Evolutionary conservation across 2,329 filamentous ascomycete species (phyloP).

Genomic region (Nemania bipapillata): DNA sequence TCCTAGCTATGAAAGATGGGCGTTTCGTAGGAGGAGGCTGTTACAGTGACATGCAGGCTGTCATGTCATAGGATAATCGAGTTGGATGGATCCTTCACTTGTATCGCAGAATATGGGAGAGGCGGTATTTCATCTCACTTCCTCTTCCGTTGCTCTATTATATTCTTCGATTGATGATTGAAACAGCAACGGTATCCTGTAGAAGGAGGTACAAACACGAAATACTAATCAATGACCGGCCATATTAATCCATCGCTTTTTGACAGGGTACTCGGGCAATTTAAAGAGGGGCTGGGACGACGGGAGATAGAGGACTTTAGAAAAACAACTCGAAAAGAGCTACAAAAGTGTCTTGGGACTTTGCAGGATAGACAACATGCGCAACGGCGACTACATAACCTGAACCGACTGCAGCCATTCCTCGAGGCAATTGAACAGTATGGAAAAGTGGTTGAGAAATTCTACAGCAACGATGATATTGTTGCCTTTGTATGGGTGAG

Average conservation of each 20-base stretch:
- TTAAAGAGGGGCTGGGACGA: constrained; percentile 5
- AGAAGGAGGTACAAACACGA: neutral
- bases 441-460: neutral
- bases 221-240: neutral
- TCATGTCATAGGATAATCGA: no score
- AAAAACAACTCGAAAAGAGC: neutral
- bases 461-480: neutral
- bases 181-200: no score
- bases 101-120: no score
- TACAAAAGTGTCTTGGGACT: neutral
- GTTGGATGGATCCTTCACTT: no score
- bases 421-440: constrained; percentile 11
- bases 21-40: no score
- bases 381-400: constrained; percentile 1
- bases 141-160: no score
- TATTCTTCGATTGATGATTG: no score
- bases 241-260: constrained; percentile 4
- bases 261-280: neutral
- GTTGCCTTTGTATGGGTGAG: constrained; percentile 9
- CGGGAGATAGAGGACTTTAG: constrained; percentile 2
- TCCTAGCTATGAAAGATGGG: neutral
- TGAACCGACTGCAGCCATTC: constrained; percentile 15
- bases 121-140: no score
- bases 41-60: no score
- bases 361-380: constrained; percentile 17